Conservation (phyloP, 768 basidiomycete genomes). For the Mycena maculata region DNA sequence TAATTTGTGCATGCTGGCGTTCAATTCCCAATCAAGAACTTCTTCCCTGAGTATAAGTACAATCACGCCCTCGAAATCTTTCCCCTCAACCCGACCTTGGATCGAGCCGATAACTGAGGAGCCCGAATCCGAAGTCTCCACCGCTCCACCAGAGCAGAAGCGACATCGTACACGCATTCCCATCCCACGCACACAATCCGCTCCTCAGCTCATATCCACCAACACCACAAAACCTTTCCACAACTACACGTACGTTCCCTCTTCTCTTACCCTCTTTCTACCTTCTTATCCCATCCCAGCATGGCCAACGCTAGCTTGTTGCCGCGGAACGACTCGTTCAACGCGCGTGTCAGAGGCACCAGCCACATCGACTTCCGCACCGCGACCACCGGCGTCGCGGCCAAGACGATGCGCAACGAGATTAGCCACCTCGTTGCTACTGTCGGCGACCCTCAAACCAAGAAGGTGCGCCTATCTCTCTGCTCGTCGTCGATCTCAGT, state of each 20-base stretch:
- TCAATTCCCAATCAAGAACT: not conserved
- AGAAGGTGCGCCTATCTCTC: conserved; percentile 68
- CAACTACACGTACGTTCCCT: conserved; percentile 51
- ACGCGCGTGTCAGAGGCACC: conserved; percentile 78
- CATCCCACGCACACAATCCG: conserved; percentile 57
- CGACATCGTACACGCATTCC: conserved; percentile 29
- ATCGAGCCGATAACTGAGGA: conserved; percentile 38
- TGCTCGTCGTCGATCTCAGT: conserved; percentile 33
- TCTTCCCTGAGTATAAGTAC: not conserved
- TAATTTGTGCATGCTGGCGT: not conserved
- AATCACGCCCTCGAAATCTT: conserved; percentile 28
- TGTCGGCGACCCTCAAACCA: conserved; percentile 81
- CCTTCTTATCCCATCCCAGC: conserved; percentile 45
- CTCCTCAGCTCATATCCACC: conserved; percentile 73
- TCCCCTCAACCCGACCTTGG: conserved; percentile 13
- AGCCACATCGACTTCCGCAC: conserved; percentile 96
- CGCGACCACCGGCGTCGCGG: conserved; percentile 93
- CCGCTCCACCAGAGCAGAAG: conserved; percentile 22
- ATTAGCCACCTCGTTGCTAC: conserved; percentile 92
- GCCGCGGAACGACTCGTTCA: conserved; percentile 76
- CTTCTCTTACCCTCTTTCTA: conserved; percentile 30
- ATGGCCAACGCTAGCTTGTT: conserved; percentile 60
- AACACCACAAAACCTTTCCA: conserved; percentile 71
- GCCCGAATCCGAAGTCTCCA: conserved; percentile 25
- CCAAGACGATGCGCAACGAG: conserved; percentile 98